These are phyloP conservation scores for Cajanus cajan DNA, from an alignment of 306 rosid genomes.

Conservation along the genomic window DNA sequence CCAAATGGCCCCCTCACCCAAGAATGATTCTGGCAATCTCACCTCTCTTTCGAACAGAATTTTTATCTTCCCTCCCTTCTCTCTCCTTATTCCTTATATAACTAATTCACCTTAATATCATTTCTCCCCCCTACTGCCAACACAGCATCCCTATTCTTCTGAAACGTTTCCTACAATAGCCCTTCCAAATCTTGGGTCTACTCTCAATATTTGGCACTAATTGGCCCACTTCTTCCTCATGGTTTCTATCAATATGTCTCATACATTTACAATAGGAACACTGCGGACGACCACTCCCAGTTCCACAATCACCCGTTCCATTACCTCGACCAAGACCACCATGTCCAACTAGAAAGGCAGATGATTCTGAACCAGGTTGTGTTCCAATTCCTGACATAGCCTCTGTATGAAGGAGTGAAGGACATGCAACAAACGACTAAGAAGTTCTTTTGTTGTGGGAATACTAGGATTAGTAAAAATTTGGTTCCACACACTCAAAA, in stretches of 20 bases:
- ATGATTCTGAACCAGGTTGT: no score
- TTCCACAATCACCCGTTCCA: no score
- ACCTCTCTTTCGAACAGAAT: background rate
- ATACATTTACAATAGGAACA: no score
- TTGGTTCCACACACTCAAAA: no score
- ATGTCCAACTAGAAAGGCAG: no score
- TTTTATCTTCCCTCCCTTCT: background rate
- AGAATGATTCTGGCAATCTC: background rate
- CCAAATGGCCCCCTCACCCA: background rate
- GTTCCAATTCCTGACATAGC: no score
- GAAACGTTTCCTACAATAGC: background rate
- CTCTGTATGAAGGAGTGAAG: no score
- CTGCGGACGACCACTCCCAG: no score
- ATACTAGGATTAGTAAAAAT: no score
- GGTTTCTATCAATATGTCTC: background rate
- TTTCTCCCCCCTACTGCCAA: background rate
- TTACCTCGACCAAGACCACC: no score
- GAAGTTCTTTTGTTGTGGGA: no score
- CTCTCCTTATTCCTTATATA: background rate
- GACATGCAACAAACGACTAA: no score
- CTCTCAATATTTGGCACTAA: background rate
- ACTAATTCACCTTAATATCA: background rate
- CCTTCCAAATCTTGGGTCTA: background rate
- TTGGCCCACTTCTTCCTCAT: background rate
- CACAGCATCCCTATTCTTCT: background rate